Evolutionary conservation across 2,329 filamentous ascomycete species (phyloP).

Genomic region (Aspergillus neoniger): DNA sequence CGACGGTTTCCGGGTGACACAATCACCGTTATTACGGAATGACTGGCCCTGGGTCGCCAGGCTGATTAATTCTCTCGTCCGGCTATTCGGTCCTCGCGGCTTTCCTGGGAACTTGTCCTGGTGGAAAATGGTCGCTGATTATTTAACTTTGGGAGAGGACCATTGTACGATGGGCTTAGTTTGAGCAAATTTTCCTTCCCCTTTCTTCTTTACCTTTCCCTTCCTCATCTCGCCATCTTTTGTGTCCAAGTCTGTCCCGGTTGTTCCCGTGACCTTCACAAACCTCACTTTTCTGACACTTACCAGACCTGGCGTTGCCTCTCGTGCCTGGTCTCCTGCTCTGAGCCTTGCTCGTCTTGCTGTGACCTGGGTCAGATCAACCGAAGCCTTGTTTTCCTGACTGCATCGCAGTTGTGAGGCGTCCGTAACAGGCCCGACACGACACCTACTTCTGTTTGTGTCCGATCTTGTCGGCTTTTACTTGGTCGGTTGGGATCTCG

Average conservation of each 20-base stretch:
- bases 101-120: constrained; percentile 6
- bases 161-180: neutral
- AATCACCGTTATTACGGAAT: neutral
- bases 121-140: neutral
- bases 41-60: neutral
- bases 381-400: neutral
- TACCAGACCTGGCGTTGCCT: too few relatives aligned
- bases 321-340: neutral
- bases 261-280: neutral
- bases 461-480: constrained; percentile 1
- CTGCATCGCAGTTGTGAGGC: neutral
- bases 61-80: constrained; percentile 16
- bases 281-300: neutral
- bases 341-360: constrained; percentile 1
- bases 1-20: neutral
- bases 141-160: neutral
- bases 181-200: neutral
- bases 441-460: constrained; percentile 12
- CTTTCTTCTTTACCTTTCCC: neutral
- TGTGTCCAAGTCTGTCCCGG: constrained; percentile 4
- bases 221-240: constrained; percentile 1
- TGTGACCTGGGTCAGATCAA: neutral
- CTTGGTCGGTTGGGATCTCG: neutral
- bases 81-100: neutral
- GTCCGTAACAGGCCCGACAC: neutral